These are phyloP conservation scores for Ramaria sp. DNA, from an alignment of 768 basidiomycete genomes.

Conservation along the genomic window DNA sequence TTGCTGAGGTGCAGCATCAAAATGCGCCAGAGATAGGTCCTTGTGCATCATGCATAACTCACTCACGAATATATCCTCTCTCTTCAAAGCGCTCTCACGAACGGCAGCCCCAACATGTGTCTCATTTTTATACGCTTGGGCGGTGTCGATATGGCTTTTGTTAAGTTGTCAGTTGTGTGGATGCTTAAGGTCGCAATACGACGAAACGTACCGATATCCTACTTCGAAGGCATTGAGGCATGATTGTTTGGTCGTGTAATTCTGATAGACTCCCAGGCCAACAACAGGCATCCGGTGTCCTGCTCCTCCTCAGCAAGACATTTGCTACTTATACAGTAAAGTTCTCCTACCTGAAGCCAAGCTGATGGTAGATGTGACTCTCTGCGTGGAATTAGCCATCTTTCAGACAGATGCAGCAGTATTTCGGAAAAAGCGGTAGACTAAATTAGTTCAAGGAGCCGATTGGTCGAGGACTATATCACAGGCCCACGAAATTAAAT, in stretches of 20 bases:
- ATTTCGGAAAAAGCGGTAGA: no score
- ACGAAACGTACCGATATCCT: slow-evolving; percentile 6
- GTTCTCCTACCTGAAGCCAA: slow-evolving; percentile 24
- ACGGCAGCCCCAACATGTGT: slow-evolving; percentile 27
- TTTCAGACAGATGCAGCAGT: not conserved
- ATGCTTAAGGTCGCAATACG: not conserved
- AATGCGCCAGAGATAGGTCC: not conserved
- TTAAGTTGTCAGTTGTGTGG: not conserved
- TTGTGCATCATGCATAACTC: slow-evolving; percentile 13
- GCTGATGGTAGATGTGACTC: slow-evolving; percentile 21
- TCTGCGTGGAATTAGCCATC: slow-evolving; percentile 10
- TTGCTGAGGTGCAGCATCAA: slow-evolving; percentile 11
- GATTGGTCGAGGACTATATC: no score
- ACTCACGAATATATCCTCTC: slow-evolving; percentile 27
- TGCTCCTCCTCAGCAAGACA: not conserved
- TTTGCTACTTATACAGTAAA: not conserved
- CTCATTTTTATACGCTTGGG: slow-evolving; percentile 27
- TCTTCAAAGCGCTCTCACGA: slow-evolving; percentile 23
- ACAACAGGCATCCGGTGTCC: slow-evolving; percentile 9
- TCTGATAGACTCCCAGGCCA: slow-evolving; percentile 9
- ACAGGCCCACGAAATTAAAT: no score
- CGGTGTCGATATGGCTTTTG: slow-evolving; percentile 15
- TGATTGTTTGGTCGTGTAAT: not conserved
- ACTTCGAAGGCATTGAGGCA: slow-evolving; percentile 4
- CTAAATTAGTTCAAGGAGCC: no score